Conservation (phyloP, 2,329 filamentous ascomycete genomes). For the Ophiostoma ulmi region DNA sequence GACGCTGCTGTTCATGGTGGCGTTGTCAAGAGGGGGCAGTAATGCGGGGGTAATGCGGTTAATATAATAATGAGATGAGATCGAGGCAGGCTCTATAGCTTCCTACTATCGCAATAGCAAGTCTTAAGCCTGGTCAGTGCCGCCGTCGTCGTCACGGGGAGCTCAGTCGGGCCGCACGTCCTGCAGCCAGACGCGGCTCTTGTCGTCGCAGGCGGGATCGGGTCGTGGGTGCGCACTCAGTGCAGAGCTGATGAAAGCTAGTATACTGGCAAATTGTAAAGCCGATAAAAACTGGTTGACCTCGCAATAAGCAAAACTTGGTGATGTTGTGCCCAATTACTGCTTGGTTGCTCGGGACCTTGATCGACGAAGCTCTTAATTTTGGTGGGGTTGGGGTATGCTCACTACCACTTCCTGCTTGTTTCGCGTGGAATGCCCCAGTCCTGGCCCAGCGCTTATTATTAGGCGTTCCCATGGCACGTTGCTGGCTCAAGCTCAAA, state of each 20-base stretch:
- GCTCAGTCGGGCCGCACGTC: constrained; percentile 13
- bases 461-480: background rate
- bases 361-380: constrained; percentile 16
- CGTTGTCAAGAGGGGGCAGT: background rate
- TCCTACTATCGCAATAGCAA: background rate
- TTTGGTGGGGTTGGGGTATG: constrained; percentile 19
- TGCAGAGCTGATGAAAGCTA: constrained; percentile 15
- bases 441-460: constrained; percentile 1
- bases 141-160: background rate
- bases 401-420: background rate
- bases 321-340: constrained; percentile 15
- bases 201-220: background rate
- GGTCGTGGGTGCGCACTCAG: constrained; percentile 2
- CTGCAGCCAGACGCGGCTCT: constrained; percentile 13
- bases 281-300: background rate
- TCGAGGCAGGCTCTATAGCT: background rate
- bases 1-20: constrained; percentile 39
- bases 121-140: background rate
- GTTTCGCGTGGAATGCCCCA: constrained; percentile 6
- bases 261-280: background rate
- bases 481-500: background rate
- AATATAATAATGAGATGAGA: background rate
- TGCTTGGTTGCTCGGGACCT: background rate
- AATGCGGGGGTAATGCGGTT: background rate
- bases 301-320: background rate